A percentile compares a stretch with the other conserved stretches of the same genome.
Conservation (phyloP, 176 grass and related monocot genomes). For the Paspalum notatum region DNA sequence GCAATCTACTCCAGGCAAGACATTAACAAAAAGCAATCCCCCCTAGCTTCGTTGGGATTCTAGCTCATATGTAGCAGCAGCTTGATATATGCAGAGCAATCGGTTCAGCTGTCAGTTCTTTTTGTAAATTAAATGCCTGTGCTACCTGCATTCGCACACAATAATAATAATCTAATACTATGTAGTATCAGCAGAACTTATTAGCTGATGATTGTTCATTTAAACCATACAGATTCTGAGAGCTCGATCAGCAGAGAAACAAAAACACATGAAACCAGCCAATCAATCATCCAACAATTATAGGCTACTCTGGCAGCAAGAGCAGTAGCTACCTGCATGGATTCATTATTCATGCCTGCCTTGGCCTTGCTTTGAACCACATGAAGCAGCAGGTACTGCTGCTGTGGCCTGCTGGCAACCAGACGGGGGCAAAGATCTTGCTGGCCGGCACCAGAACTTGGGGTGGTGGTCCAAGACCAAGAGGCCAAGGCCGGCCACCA, state of each 20-base stretch:
- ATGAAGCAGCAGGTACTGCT: not conserved
- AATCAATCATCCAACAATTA: constrained; percentile 54
- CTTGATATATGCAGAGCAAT: not conserved
- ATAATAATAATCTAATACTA: not conserved
- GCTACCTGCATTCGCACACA: not conserved
- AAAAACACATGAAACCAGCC: constrained; percentile 20
- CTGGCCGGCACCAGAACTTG: constrained; percentile 32
- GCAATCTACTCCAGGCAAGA: constrained; percentile 53
- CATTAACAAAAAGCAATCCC: constrained; percentile 55
- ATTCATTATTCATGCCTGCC: not conserved
- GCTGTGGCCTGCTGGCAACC: not conserved
- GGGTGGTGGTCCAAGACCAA: constrained; percentile 40
- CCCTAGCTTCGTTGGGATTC: constrained; percentile 34
- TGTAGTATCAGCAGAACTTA: too few relatives aligned
- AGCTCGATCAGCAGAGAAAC: constrained; percentile 30
- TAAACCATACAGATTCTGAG: too few relatives aligned
- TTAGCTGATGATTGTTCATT: too few relatives aligned
- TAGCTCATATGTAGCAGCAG: constrained; percentile 16
- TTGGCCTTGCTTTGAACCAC: constrained; percentile 39
- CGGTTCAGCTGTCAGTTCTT: not conserved
- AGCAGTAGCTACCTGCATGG: not conserved
- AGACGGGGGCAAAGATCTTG: constrained; percentile 1
- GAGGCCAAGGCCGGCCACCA: constrained; percentile 27
- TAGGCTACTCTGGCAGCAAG: too few relatives aligned
- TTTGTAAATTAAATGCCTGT: not conserved